These are phyloP conservation scores for Ustilago vetiveriae DNA, from an alignment of 1,284 basidiomycete species.

Conservation along the genomic window DNA sequence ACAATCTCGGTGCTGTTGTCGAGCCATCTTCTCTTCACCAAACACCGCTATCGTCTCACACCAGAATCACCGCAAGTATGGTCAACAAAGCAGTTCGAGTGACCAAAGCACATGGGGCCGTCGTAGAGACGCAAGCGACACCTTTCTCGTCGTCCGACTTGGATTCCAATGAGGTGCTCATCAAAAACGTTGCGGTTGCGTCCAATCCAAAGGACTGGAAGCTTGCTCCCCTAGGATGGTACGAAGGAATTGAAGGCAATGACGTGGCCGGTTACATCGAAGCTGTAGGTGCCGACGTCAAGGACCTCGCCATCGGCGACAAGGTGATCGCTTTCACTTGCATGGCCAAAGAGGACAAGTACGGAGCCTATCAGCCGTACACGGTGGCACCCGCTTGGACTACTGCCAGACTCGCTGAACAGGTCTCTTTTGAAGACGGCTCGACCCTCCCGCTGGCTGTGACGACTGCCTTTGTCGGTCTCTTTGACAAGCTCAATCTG, in stretches of 20 bases:
- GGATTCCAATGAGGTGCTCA: constrained; percentile 59
- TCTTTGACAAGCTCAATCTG: constrained; percentile 57
- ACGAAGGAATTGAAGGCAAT: constrained; percentile 59
- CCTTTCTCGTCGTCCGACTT: constrained; percentile 19
- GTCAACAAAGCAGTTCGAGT: constrained; percentile 37
- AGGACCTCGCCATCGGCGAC: constrained; percentile 58
- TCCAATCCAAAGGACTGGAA: constrained; percentile 68
- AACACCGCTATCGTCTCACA: no score
- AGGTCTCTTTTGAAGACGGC: constrained; percentile 65
- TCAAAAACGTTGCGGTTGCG: constrained; percentile 66
- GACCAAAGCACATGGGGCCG: constrained; percentile 29
- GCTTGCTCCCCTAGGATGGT: constrained; percentile 17
- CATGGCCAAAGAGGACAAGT: constrained; percentile 53
- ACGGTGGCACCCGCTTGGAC: constrained; percentile 57
- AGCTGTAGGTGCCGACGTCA: constrained; percentile 41
- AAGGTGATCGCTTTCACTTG: constrained; percentile 57
- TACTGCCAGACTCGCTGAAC: constrained; percentile 41
- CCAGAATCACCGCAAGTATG: no score
- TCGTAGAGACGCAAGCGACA: constrained; percentile 18
- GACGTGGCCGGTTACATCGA: constrained; percentile 60
- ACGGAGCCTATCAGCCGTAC: constrained; percentile 62
- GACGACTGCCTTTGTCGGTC: constrained; percentile 67
- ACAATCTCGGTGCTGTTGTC: no score
- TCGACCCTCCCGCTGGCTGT: constrained; percentile 66
- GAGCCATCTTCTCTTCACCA: no score